Evolutionary conservation across 2,329 filamentous ascomycete species (phyloP).

Genomic region (Stemphylium beticola): DNA sequence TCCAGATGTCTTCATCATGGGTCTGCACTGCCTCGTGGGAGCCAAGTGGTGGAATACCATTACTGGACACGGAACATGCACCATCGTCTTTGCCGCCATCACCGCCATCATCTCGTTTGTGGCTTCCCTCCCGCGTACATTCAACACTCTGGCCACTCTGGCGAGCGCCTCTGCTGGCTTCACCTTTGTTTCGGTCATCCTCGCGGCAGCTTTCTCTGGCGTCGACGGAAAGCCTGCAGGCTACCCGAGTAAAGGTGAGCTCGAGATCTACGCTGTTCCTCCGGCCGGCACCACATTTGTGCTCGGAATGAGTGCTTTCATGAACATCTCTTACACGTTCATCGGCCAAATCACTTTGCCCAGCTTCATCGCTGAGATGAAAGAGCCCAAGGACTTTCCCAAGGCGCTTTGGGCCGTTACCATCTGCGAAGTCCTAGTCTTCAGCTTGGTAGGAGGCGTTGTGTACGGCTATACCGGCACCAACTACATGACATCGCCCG

Average conservation of each 20-base stretch:
- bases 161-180: conserved; percentile 82
- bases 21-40: conserved; percentile 81
- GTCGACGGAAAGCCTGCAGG: conserved; percentile 75
- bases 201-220: conserved; percentile 82
- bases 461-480: conserved; percentile 89
- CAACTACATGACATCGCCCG: conserved; percentile 85
- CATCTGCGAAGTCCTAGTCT: conserved; percentile 84
- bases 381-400: conserved; percentile 78
- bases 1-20: conserved; percentile 47
- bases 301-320: conserved; percentile 80
- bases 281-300: conserved; percentile 78
- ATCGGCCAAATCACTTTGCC: conserved; percentile 94
- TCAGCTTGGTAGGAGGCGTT: conserved; percentile 79
- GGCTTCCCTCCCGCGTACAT: conserved; percentile 84
- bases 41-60: conserved; percentile 92
- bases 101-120: conserved; percentile 77
- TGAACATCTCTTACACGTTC: conserved; percentile 96
- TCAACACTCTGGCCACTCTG: conserved; percentile 77
- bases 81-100: conserved; percentile 78
- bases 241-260: conserved; percentile 64
- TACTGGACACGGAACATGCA: conserved; percentile 73
- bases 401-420: conserved; percentile 93
- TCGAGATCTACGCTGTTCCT: conserved; percentile 72
- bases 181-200: conserved; percentile 85
- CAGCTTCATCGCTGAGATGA: conserved; percentile 96